Base-by-base conservation (phyloP, 176 grass and related monocot genomes). In the Carex pumila region DNA sequence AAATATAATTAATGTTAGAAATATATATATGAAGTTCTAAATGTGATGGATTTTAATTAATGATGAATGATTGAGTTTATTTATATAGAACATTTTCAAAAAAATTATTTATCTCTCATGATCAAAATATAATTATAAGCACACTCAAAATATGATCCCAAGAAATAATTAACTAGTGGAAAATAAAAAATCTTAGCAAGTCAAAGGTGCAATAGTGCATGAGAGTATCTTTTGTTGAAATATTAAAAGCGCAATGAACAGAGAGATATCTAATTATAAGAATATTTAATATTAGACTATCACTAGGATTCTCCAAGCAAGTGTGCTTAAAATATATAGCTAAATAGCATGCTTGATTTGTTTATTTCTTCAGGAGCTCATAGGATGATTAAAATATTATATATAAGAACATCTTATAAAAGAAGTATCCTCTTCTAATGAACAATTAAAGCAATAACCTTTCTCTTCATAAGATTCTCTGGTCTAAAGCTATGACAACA, bases 401-500 rank as follows among this genome's bases (percentile, higher is more conserved):
- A 19, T 41, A 18, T 81, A 19, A 61, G 7, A 81, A 81, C 25
- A 21, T 45, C 10, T 62, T 11, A 39, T 36, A 57, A 79, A 79
- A 62, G 55, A 80, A 81, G 56, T 12, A 43, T 79, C 25, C 9
- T 30, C 9, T 30, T 60, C 53, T 13, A 62, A 62, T 41, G 8
- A 43, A 75, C 11, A 75, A 47, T 53, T 75, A 75, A 75, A 74
- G 15, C 10, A 6, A 31, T 14, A 30, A 75, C 21, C 47, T 74
- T 52, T 75, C 11, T 53, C 21, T 75, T 75, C 71, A 54, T 75
- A 13, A 62, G 78, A 81, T 81, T 81, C 78, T 81, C 49, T 17
- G 19, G 53, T 80, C 78, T 43, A 62, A 62, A 61, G 54, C 55
- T 22, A 80, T 60, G 13, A 60, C 52, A 56, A 80, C 7, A 25